These are phyloP conservation scores for Solanum peruvianum DNA, from an alignment of 257 asterid species.

Conservation along the genomic window DNA sequence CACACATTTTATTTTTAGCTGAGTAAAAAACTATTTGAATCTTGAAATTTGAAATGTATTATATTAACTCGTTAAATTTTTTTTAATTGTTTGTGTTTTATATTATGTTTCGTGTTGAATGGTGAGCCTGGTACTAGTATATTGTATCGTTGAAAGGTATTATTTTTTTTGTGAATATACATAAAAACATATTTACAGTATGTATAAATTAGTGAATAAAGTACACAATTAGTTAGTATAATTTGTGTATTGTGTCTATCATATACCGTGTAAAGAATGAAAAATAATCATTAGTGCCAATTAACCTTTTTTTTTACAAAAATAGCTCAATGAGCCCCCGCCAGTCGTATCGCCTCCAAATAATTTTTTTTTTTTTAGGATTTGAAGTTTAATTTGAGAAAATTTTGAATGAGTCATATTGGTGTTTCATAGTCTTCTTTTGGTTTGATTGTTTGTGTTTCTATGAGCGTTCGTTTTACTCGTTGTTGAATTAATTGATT, in stretches of 20 bases:
- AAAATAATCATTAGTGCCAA: background rate
- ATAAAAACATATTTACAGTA: too few species aligned
- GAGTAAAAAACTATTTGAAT: too few species aligned
- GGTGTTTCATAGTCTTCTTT: background rate
- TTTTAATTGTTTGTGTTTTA: too few species aligned
- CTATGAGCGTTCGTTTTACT: background rate
- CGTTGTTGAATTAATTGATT: background rate
- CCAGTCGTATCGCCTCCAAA: background rate
- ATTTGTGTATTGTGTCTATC: background rate
- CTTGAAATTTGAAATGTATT: too few species aligned
- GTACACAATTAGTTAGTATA: background rate
- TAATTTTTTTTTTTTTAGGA: too few species aligned
- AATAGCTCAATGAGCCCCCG: background rate
- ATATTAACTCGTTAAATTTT: accelerated
- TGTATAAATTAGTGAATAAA: background rate
- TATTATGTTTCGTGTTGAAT: too few species aligned
- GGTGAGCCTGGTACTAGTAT: too few species aligned
- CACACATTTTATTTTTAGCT: too few species aligned
- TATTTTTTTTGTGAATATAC: too few species aligned
- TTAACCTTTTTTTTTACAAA: background rate
- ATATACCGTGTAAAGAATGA: background rate
- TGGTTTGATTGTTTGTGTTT: background rate
- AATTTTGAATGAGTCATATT: background rate
- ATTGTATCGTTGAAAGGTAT: too few species aligned
- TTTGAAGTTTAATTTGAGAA: background rate